These are phyloP conservation scores for Nyctanthes arbortristis DNA, from an alignment of 257 asterid species.

Conservation along the genomic window DNA sequence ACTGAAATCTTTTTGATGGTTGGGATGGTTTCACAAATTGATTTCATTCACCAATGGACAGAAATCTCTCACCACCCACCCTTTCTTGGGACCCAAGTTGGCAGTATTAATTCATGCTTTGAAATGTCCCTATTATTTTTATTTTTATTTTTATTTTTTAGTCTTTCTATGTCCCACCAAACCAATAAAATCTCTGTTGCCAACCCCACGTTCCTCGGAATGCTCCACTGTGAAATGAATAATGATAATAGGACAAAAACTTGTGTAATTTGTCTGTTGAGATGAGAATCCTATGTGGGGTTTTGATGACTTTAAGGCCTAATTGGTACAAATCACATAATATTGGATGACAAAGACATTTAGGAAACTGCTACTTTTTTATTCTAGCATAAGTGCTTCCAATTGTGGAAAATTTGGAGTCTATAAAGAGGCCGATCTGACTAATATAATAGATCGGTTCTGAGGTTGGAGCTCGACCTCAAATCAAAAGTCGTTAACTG, in stretches of 20 bases:
- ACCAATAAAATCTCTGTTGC: conserved; percentile 21
- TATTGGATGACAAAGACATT: conserved; percentile 24
- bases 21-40: background rate
- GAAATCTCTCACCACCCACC: background rate
- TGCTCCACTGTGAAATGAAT: conserved; percentile 13
- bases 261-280: conserved; percentile 23
- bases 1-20: background rate
- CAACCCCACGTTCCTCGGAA: conserved; percentile 33
- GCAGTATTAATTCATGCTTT: background rate
- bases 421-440: too few relatives aligned
- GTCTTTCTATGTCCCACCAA: conserved; percentile 24
- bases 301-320: conserved; percentile 38
- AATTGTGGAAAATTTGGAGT: too few relatives aligned
- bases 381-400: too few relatives aligned
- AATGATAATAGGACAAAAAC: conserved; percentile 32
- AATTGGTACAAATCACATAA: background rate
- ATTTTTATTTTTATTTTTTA: too few relatives aligned
- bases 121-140: background rate
- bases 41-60: background rate
- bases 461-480: too few relatives aligned
- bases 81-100: background rate
- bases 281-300: conserved; percentile 71
- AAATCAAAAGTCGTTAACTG: too few relatives aligned
- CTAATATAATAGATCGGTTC: too few relatives aligned
- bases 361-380: background rate